Base-by-base conservation (phyloP, 2,329 filamentous ascomycete species). In the Aspergillus fischeri region DNA sequence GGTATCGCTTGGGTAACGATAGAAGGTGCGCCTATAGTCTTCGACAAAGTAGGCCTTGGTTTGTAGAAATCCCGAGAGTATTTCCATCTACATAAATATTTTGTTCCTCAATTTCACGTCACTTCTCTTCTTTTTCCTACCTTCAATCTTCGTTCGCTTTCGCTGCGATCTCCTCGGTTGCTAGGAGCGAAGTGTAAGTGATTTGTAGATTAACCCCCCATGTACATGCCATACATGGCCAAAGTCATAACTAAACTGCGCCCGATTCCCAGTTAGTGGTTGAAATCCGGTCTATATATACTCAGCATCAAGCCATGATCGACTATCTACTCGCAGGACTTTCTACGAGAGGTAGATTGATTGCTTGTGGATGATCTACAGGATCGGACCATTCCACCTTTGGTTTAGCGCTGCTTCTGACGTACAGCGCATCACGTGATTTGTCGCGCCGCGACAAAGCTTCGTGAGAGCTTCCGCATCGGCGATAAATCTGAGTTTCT, bases 1-100 rank as follows among this genome's bases (percentile, higher is more conserved):
- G 90, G 91, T 49, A 96, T 96, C 72, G 91, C 82, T 52, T 92
- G 87, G 86, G 78, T 95, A 58, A 89, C 90, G 2, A 86, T 91
- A 1, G 89, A 90, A 64, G 79, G 83, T n/a, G 87, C 88, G 62
- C 90, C 90, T 0, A 77, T 90, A 27, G 38, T 59, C 21, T 59
- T 59, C 20, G 47, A 54, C 25, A 20, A 47, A 25, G 41, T 59
- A 14, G 57, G 50, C 25, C 57, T 59, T 53, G 53, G 49, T 4
- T 48, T 54, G 38, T 24, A 44, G 10, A 54, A 54, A 44, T 25
- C 11, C 24, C 11, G 9, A 50, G 29, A 54, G 29, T 21, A 24
- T 8, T 32, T 27, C 35, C 14, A 21, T 45, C 49, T 57, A 10
- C 49, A 38, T 38, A 42, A 53, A 35, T 48, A 49, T 44, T 10